Base-by-base conservation (phyloP, 1,284 basidiomycete genomes). In the Tilletia walkeri region DNA sequence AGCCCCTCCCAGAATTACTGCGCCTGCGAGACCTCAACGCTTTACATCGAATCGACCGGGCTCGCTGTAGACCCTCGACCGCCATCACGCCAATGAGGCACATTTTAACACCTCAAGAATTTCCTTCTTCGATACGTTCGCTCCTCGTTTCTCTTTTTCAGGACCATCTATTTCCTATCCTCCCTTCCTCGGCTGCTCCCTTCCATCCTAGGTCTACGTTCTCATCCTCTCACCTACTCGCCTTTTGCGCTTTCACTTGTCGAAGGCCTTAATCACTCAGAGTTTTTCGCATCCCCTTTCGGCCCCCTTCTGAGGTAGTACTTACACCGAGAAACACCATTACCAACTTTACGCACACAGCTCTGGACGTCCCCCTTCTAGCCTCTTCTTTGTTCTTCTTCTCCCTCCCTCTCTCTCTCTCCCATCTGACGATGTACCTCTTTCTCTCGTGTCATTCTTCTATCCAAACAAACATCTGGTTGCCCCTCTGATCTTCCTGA, bases 81-180 rank as follows among this genome's bases (percentile, higher is more conserved):
- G 41, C 3, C 41, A 1, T 45, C 41, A 14, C 41, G 41, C 41
- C 41, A 45, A 45, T 3, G 9, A 9, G 9, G 41, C 9, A 7
- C 41, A 45, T 45, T 45, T 14, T 1, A 45, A 7, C 41, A 7
- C 41, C 1, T 45, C 41, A 30, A 30, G 24, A 30, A 1, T 30
- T 30, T 30, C 54, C 54, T 14, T 59, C 9, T 2, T 59, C 54
- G 54, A 1, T 14, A 9, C 14, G 7, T 2, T 38, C 36, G 14
- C 14, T 38, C 30, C 30, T 2, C 24, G 2, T 30, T 30, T 34
- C 30, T 59, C 36, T 38, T 34, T 59, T 59, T 14, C 54, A 59
- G 36, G 36, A 30, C 54, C 54, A 59, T 59, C 54, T 59, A 59
- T 34, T 59, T 59, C 30, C 54, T 38, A 34, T 59, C 36, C 54